Percentiles rank a stretch among this genome's conserved stretches.
Conservation (phyloP, 257 asterid species). For the Solanum acaule region DNA sequence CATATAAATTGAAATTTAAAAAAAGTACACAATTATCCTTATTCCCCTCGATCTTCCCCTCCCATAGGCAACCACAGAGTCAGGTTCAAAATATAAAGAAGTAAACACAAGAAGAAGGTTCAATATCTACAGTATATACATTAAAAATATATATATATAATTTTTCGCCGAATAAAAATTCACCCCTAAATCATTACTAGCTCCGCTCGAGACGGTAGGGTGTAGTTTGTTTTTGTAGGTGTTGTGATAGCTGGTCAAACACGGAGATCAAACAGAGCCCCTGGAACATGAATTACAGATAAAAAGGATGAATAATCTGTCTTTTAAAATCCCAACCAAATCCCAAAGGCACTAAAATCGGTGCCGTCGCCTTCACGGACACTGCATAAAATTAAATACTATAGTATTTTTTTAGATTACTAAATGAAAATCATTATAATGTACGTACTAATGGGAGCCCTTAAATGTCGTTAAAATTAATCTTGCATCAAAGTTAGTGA, state of each 20-base stretch:
- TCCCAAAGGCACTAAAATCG: background rate
- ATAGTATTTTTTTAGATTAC: background rate
- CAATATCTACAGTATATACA: background rate
- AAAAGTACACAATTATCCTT: background rate
- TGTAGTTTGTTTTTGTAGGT: background rate
- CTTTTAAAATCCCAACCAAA: background rate
- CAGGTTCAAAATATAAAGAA: background rate
- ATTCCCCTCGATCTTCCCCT: background rate
- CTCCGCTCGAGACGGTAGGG: background rate
- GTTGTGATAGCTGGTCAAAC: constrained; percentile 43
- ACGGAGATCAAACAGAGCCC: constrained; percentile 22
- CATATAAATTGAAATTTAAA: background rate
- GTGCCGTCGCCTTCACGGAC: constrained; percentile 80
- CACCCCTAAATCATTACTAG: background rate
- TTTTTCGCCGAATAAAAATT: background rate
- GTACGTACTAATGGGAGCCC: background rate
- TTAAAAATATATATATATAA: background rate
- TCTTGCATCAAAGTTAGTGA: constrained; percentile 1
- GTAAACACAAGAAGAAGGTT: background rate
- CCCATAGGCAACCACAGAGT: background rate
- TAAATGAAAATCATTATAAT: background rate
- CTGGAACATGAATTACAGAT: background rate
- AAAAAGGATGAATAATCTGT: background rate
- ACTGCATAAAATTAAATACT: constrained; percentile 12
- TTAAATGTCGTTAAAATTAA: background rate